A percentile compares a stretch with the other conserved stretches of the same genome.
Conservation (phyloP, 2,329 filamentous ascomycete species). For the Penicillium sp. region DNA sequence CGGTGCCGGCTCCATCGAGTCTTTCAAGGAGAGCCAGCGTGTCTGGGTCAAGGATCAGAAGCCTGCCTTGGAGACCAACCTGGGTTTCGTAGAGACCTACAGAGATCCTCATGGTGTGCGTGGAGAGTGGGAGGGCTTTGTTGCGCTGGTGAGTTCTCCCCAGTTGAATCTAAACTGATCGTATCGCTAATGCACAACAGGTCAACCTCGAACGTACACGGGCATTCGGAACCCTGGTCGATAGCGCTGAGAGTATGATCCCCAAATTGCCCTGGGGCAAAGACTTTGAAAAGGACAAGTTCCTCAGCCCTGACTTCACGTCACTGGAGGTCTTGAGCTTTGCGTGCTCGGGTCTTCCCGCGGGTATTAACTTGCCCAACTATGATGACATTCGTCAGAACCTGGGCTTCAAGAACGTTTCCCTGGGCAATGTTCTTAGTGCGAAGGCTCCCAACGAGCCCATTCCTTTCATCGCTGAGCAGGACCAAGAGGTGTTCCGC, state of each 20-base stretch:
- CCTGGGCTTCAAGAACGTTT: slow-evolving; percentile 72
- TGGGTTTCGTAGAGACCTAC: slow-evolving; percentile 86
- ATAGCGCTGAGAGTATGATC: slow-evolving; percentile 79
- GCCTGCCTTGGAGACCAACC: slow-evolving; percentile 77
- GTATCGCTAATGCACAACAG: slow-evolving; percentile 42
- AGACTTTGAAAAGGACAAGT: slow-evolving; percentile 95
- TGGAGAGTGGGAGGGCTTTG: slow-evolving; percentile 86
- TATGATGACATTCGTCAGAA: slow-evolving; percentile 65
- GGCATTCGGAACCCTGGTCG: slow-evolving; percentile 84
- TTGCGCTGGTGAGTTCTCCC: slow-evolving; percentile 57
- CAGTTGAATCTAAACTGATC: background rate
- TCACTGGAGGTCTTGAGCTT: slow-evolving; percentile 91
- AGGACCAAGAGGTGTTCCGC: slow-evolving; percentile 77
- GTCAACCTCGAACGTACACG: slow-evolving; percentile 88
- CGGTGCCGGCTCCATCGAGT: slow-evolving; percentile 71
- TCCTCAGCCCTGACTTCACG: slow-evolving; percentile 93
- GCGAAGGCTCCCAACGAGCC: slow-evolving; percentile 92
- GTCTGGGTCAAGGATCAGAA: slow-evolving; percentile 84
- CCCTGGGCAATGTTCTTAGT: slow-evolving; percentile 86
- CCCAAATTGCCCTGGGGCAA: slow-evolving; percentile 85
- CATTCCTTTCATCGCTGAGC: slow-evolving; percentile 83
- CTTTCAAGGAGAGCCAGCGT: slow-evolving; percentile 79
- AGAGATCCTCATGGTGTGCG: slow-evolving; percentile 79
- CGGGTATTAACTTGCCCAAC: slow-evolving; percentile 63
- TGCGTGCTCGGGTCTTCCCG: slow-evolving; percentile 65